A percentile compares a stretch with the other conserved stretches of the same genome.
phyloP scores from a whole-genome alignment of 805 yeast genomes.

The Candida boidinii region DNA sequence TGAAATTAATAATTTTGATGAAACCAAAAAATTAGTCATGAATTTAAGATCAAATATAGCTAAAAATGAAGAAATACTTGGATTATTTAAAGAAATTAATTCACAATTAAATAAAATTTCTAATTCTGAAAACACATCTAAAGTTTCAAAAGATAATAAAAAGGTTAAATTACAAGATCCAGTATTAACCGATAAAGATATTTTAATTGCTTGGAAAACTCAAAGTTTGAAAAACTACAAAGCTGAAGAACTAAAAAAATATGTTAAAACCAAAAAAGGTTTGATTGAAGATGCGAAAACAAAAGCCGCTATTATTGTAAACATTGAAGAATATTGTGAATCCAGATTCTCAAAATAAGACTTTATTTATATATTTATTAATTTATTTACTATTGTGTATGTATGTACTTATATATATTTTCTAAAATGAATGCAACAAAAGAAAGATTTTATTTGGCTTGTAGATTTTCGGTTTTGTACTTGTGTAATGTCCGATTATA shows the following conservation, averaged over 20 bases:
- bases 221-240: slow-evolving; percentile 25
- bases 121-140: slow-evolving; percentile 13
- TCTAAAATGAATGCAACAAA: no score
- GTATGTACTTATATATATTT: no score
- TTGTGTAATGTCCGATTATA: no score
- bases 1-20: slow-evolving; percentile 13
- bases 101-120: slow-evolving; percentile 14
- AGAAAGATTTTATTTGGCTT: no score
- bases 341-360: no score
- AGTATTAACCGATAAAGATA: slow-evolving; percentile 27
- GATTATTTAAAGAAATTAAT: slow-evolving; percentile 11
- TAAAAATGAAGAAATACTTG: slow-evolving; percentile 2
- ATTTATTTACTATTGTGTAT: no score
- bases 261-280: slow-evolving; percentile 26
- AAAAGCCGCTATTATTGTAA: slow-evolving; percentile 35
- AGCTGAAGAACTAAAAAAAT: slow-evolving; percentile 34
- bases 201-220: slow-evolving; percentile 33
- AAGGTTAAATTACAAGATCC: slow-evolving; percentile 7
- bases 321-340: slow-evolving; percentile 25
- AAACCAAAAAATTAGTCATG: slow-evolving; percentile 10
- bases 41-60: slow-evolving; percentile 7
- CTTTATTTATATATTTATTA: no score
- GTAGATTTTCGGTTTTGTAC: no score
- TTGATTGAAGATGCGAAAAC: slow-evolving; percentile 27
- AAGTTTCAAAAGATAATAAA: slow-evolving; percentile 4